Evolutionary conservation across 2,329 filamentous ascomycete species (phyloP), one percentile per base, ranked within the genome.

Genomic region (Penicillium brasilianum): DNA sequence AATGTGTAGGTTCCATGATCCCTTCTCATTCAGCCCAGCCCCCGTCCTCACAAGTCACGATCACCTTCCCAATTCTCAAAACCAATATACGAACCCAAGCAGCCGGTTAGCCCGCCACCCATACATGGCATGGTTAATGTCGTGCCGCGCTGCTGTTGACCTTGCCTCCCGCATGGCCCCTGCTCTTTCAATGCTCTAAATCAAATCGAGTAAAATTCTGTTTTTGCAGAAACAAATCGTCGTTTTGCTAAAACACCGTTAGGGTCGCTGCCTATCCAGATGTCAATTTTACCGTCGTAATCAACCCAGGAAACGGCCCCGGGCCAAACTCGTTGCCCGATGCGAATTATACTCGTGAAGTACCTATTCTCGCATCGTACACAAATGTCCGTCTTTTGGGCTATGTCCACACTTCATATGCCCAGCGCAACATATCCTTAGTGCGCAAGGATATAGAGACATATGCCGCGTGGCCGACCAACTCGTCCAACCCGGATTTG

Each of bases 371-470:
- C 50, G 75, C 76, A 57, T 68, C 71, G 20, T 73, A 78, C 64
- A 69, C 78, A 61, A 85, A 86, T 72, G 79, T 82, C 55, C 76
- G 78, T 36, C 78, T 83, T 51, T 71, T 86, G 57, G 81, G 78
- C 11, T 84, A 83, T 69, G 82, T 84, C 69, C 73, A 82, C 49
- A 81, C 80, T 58, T 83, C 80, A 39, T 86, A 84, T 69, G 75
- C 73, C 22, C 72, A 67, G 50, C 76, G 77, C 53, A 69, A 77
- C 53, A 68, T 82, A 72, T 70, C 76, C 68, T 60, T 77, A 74
- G 70, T 81, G 51, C 71, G 69, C 58, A 65, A 72, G 60, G 82
- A 84, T 61, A 77, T 84, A 49, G 74, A 76, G 55, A 74, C 72
- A 4, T 84, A 83, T 60, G 77, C 76, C 16, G 76, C 74, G 39